Evolutionary conservation across 2,329 filamentous ascomycete genomes (phyloP).

Genomic region (Colletotrichum nymphaeae): DNA sequence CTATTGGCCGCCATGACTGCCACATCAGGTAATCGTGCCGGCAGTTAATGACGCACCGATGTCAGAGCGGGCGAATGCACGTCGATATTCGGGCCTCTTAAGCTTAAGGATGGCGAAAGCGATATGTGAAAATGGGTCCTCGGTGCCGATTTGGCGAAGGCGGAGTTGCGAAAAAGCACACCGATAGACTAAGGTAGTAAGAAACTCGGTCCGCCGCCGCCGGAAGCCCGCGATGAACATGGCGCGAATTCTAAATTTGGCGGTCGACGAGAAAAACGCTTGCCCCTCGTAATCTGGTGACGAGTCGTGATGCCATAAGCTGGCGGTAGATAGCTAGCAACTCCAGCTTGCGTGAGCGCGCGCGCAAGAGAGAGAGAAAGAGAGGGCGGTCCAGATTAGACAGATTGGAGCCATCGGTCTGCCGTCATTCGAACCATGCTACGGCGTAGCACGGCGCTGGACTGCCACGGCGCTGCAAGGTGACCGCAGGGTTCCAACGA

Average conservation of each 20-base stretch:
- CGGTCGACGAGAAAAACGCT: not conserved
- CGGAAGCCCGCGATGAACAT: not conserved
- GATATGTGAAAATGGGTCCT: constrained; percentile 5
- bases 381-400: too few relatives aligned
- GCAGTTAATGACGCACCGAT: constrained; percentile 27
- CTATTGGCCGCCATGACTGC: constrained; percentile 35
- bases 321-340: constrained; percentile 4
- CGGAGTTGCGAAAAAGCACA: constrained; percentile 1
- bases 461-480: constrained; percentile 23
- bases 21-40: constrained; percentile 27
- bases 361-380: too few relatives aligned
- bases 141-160: not conserved
- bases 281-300: not conserved
- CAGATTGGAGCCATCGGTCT: constrained; percentile 10
- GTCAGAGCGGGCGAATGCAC: constrained; percentile 33
- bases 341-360: not conserved
- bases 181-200: not conserved
- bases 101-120: not conserved
- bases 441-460: constrained; percentile 21
- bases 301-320: constrained; percentile 19
- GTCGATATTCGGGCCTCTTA: constrained; percentile 18
- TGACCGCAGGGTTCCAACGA: constrained; percentile 28
- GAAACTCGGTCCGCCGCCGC: not conserved
- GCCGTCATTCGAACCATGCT: constrained; percentile 11
- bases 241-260: constrained; percentile 11